phyloP scores from a whole-genome alignment of 352 stramenopile species.

The Stephanocyclus meneghinianus region DNA sequence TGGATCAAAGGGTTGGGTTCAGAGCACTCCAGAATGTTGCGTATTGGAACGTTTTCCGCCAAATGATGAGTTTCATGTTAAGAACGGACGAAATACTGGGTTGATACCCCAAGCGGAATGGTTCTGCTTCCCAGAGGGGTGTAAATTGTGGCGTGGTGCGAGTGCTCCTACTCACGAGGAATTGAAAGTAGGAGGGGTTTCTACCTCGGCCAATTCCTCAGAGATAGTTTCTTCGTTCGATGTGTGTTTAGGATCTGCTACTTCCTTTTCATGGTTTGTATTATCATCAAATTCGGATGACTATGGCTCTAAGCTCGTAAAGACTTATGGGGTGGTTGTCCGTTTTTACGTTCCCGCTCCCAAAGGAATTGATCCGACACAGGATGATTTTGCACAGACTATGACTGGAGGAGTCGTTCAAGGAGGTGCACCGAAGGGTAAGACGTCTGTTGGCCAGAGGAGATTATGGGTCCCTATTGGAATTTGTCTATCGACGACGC shows the following conservation, averaged over 20 bases:
- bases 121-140: conserved; percentile 81
- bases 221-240: conserved; percentile 73
- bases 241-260: conserved; percentile 68
- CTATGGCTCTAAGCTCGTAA: conserved; percentile 74
- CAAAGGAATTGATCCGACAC: conserved; percentile 73
- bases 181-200: conserved; percentile 70
- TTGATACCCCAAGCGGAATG: conserved; percentile 78
- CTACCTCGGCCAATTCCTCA: conserved; percentile 48
- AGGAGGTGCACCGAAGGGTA: conserved; percentile 6
- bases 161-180: conserved; percentile 61
- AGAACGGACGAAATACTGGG: conserved; percentile 55
- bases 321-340: conserved; percentile 79
- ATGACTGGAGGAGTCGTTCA: conserved; percentile 26
- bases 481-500: conserved; percentile 72
- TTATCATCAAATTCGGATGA: conserved; percentile 79
- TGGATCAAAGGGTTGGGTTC: conserved; percentile 75
- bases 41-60: conserved; percentile 80
- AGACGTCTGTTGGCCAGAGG: conserved; percentile 21
- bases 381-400: conserved; percentile 78
- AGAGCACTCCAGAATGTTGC: conserved; percentile 73
- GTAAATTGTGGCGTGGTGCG: conserved; percentile 68
- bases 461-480: conserved; percentile 80
- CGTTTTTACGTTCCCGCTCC: conserved; percentile 80
- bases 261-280: conserved; percentile 82
- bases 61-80: conserved; percentile 73